Evolutionary conservation across 306 rosid species (phyloP), one percentile per base, ranked within the genome.

Genomic region (Crotalaria pallida): DNA sequence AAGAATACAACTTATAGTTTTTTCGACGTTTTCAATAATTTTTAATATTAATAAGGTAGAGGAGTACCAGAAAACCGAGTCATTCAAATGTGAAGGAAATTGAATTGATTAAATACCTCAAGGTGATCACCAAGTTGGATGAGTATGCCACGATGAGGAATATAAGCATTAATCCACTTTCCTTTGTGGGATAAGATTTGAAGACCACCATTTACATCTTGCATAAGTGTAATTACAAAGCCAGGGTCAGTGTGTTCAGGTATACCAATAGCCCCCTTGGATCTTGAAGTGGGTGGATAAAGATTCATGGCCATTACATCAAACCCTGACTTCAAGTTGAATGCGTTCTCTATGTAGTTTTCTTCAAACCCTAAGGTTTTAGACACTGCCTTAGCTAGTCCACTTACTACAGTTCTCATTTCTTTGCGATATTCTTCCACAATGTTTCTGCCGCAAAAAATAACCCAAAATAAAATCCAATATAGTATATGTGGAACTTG

Each of bases 151-250:
- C 66, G 70, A 66, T 19, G 78, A 18, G 92, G 92, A 34, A 87
- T 82, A 34, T 75, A 16, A 62, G 64, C 79, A 41, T 60, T 78
- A 47, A 84, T 82, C 84, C 89, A 87, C 0, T 69, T 24, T 50
- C 92, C 92, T 3, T 73, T 10, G 36, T 82, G 84, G 3, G 89
- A 84, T 5, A 74, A 70, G 31, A 84, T 51, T 75, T 80, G 87
- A 6, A 87, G 87, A 17, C 89, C 87, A n/a, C 89, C 85, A 62
- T 80, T 73, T 6, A 80, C 79, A 58, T 87, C 89, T 78, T 84
- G 87, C 7, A 77, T 24, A 1, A 87, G 80, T 1, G 92, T 74
- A 1, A 84, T 45, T 1, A 84, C 47, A 67, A 84, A 84, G 58
- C 89, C 89, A 11, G 89, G 89, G 24, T 87, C 92, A 3, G 84